Conservation (phyloP, 345 rosid species). For the Arabis alpina region DNA sequence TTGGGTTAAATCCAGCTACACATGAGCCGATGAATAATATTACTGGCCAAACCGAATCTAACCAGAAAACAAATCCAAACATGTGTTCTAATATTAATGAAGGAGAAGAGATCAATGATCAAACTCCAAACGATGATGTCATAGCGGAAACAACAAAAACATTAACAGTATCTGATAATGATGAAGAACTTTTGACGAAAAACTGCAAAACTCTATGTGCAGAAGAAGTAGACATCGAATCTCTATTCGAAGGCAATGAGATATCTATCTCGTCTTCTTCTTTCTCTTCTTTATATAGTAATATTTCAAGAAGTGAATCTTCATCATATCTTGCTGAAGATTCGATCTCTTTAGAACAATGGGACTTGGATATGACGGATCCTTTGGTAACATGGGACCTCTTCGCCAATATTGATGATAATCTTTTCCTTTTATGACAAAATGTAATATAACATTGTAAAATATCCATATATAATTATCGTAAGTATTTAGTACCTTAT, state of each 20-base stretch:
- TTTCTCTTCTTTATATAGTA: constrained; percentile 37
- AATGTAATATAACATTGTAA: constrained; percentile 24
- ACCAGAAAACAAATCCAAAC: constrained; percentile 28
- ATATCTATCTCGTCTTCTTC: constrained; percentile 46
- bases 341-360: constrained; percentile 44
- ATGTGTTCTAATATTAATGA: constrained; percentile 22
- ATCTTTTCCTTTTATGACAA: constrained; percentile 43
- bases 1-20: constrained; percentile 65
- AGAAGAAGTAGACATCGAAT: constrained; percentile 49
- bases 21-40: constrained; percentile 52
- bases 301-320: constrained; percentile 35
- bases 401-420: constrained; percentile 53
- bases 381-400: constrained; percentile 68
- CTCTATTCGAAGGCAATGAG: constrained; percentile 43
- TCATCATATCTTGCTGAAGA: constrained; percentile 48
- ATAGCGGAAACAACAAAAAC: constrained; percentile 17
- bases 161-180: constrained; percentile 9
- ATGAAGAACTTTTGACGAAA: constrained; percentile 38
- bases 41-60: constrained; percentile 27
- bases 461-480: not conserved
- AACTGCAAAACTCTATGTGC: constrained; percentile 45
- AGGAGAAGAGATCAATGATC: constrained; percentile 38
- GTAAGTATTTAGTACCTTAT: constrained; percentile 10
- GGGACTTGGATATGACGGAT: constrained; percentile 60
- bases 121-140: constrained; percentile 36